These are phyloP conservation scores for Lactuca saligna DNA, from an alignment of 129 eudicot species.

Conservation along the genomic window DNA sequence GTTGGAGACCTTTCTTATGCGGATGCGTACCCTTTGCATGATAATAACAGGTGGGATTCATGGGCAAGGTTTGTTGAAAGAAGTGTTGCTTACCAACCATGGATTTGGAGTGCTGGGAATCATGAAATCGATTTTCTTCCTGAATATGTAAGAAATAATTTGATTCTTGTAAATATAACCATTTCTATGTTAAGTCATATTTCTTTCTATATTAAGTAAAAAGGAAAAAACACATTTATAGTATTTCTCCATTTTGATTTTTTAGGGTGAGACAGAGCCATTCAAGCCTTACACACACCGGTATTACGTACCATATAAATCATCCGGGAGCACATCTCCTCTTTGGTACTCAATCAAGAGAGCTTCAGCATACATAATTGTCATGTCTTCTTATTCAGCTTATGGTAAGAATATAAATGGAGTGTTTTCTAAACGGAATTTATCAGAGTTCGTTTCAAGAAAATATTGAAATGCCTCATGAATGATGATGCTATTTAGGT, in stretches of 20 bases:
- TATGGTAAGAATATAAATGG: slow-evolving; percentile 46
- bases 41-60: slow-evolving; percentile 90
- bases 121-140: slow-evolving; percentile 85
- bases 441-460: too few relatives aligned
- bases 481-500: not conserved
- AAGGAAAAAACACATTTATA: too few relatives aligned
- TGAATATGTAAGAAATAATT: slow-evolving; percentile 39
- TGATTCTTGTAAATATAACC: not conserved
- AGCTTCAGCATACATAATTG: slow-evolving; percentile 90
- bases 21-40: slow-evolving; percentile 71
- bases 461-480: too few relatives aligned
- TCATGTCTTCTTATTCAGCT: slow-evolving; percentile 93
- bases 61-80: slow-evolving; percentile 94
- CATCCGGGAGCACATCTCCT: slow-evolving; percentile 75
- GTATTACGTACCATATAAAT: slow-evolving; percentile 55
- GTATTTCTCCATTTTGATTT: not conserved
- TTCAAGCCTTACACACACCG: slow-evolving; percentile 84
- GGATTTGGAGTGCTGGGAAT: slow-evolving; percentile 97
- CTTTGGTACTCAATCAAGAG: slow-evolving; percentile 93
- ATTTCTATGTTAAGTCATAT: not conserved
- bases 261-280: slow-evolving; percentile 85
- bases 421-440: too few relatives aligned
- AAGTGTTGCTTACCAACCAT: slow-evolving; percentile 82
- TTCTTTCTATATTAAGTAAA: not conserved
- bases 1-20: slow-evolving; percentile 94